Base-by-base conservation (phyloP, 441 rosid species). In the Arabidopsis hybrid region DNA sequence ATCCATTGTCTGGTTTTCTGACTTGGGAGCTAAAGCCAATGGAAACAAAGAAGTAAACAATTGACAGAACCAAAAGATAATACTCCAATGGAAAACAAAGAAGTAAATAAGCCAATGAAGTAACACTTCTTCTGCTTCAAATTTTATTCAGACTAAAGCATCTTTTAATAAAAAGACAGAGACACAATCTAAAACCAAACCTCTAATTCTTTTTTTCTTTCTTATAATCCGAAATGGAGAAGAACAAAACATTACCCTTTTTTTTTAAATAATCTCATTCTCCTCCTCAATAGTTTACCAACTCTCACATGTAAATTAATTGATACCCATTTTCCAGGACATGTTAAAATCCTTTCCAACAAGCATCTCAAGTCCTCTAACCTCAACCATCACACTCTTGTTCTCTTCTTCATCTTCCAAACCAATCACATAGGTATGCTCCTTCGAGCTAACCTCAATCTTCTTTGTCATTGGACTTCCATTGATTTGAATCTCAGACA, bases 331-430 rank as follows among this genome's bases (percentile, higher is more conserved):
- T 76, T 81, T 83, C 98, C 95, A 88, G 5, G 97, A 73, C 85
- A 95, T 49, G 0, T 60, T 72, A 16, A 95, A 95, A 78, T 86
- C 84, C 73, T 91, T 86, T 26, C 98, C 98, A 1, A 95, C 78
- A 1, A 84, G 85, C 71, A 95, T 60, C 26, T 84, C 74, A 75
- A 93, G 81, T 10, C 97, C 96, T 1, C 69, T 46, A 18, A 95
- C 40, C 46, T 85, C 91, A 16, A 95, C 88, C 91, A 86, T 82
- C 74, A 84, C 34, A 47, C 80, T 79, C 87, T 80, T 89, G 68
- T 78, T 79, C n/a, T 76, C 80, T 60, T 53, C 81, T 34, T 55
- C 84, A 39, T 14, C 87, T 21, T 79, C 86, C 69, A 67, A n/a
- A 12, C 49, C 80, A 55, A 65, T 74, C 61, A 74, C 60, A 49